Evolutionary conservation across 768 basidiomycete genomes (phyloP).

Genomic region (Suillus discolor): DNA sequence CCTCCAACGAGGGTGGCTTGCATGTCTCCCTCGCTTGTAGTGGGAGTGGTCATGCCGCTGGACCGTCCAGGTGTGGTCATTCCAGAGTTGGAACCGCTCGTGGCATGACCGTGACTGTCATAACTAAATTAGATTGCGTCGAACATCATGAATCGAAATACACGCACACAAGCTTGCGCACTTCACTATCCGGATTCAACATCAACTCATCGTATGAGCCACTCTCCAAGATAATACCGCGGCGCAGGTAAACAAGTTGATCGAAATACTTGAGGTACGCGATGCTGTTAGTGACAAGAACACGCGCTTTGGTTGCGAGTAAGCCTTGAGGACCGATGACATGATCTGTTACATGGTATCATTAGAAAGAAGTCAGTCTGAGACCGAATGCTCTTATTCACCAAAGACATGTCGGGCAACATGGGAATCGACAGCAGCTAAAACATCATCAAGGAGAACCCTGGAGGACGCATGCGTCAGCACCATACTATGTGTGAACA

Average conservation of each 20-base stretch:
- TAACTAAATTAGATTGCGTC: background rate
- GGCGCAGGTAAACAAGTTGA: constrained; percentile 71
- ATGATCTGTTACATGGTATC: constrained; percentile 50
- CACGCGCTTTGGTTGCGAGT: constrained; percentile 78
- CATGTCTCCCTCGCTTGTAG: constrained; percentile 22
- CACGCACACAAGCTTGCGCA: constrained; percentile 76
- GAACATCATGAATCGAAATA: background rate
- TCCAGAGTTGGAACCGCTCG: constrained; percentile 47
- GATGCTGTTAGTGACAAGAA: constrained; percentile 86
- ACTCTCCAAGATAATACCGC: constrained; percentile 79
- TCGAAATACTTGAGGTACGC: constrained; percentile 83
- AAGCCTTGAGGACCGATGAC: constrained; percentile 87
- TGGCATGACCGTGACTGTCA: constrained; percentile 49
- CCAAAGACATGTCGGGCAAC: constrained; percentile 87
- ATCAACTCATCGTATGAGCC: constrained; percentile 67
- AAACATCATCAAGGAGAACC: constrained; percentile 85
- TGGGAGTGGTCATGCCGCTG: constrained; percentile 28
- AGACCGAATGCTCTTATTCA: constrained; percentile 23
- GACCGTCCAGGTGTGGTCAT: constrained; percentile 50
- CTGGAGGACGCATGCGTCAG: constrained; percentile 33
- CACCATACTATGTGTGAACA: background rate
- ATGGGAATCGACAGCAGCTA: constrained; percentile 86
- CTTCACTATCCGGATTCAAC: constrained; percentile 60
- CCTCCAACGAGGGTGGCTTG: constrained; percentile 27
- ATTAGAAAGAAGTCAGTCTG: constrained; percentile 1